These are phyloP conservation scores for Tylopilus sp. DNA, from an alignment of 1,284 basidiomycete genomes.

Conservation along the genomic window DNA sequence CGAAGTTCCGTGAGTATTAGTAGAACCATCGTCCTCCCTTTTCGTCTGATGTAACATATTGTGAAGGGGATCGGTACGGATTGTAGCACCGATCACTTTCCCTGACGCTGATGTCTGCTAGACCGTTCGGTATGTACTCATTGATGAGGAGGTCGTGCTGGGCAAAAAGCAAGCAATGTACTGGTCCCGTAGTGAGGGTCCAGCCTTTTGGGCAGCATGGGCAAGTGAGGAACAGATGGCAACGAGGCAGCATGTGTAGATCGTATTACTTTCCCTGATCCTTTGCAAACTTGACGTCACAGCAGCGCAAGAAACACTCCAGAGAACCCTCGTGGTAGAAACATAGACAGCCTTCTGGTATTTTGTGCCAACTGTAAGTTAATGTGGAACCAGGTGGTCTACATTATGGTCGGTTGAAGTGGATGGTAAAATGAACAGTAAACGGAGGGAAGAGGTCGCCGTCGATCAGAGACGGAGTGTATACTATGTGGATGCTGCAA, in stretches of 20 bases:
- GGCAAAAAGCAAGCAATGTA: conserved; percentile 52
- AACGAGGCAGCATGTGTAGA: conserved; percentile 15
- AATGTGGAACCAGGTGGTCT: conserved; percentile 29
- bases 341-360: conserved; percentile 24
- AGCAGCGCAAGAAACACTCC: not conserved
- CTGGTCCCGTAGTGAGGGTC: conserved; percentile 56
- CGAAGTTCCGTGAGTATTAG: conserved; percentile 77
- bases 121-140: conserved; percentile 60
- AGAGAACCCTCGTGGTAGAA: not conserved
- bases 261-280: not conserved
- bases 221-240: conserved; percentile 45
- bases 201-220: conserved; percentile 51
- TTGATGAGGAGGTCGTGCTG: conserved; percentile 52
- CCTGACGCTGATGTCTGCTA: conserved; percentile 27
- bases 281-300: not conserved
- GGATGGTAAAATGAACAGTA: conserved; percentile 10
- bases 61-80: conserved; percentile 44
- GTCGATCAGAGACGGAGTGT: conserved; percentile 4
- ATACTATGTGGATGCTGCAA: conserved; percentile 8
- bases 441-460: conserved; percentile 5
- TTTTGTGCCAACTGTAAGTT: conserved; percentile 28
- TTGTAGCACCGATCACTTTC: not conserved
- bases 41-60: conserved; percentile 5
- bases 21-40: not conserved
- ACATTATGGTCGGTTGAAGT: conserved; percentile 26